Percentiles rank a stretch among this genome's conserved stretches.
These are phyloP conservation scores for Articulospora tetracladia DNA, from an alignment of 495 filamentous ascomycete species.

Conservation along the genomic window DNA sequence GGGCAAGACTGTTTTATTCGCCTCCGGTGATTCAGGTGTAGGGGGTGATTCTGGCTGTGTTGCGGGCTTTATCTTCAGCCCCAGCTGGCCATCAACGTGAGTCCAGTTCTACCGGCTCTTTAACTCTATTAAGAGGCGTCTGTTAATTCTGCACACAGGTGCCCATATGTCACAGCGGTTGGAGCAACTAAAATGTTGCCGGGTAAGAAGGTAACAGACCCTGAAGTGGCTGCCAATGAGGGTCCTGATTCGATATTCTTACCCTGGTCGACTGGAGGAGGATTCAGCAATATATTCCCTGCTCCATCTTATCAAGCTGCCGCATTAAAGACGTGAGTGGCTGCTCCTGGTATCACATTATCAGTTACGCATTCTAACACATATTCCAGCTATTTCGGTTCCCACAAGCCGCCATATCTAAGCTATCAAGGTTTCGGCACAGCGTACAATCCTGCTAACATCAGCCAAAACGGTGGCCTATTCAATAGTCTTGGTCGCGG, in stretches of 20 bases:
- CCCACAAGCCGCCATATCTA: conserved; percentile 4
- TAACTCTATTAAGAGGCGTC: not conserved
- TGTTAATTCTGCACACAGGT: not conserved
- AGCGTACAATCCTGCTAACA: not conserved
- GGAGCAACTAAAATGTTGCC: not conserved
- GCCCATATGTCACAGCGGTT: conserved; percentile 4
- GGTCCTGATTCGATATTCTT: not conserved
- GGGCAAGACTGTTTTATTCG: conserved; percentile 31
- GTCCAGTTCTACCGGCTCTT: not conserved
- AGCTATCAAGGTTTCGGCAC: conserved; percentile 12
- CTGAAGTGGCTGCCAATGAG: not conserved
- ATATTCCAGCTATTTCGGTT: conserved; percentile 2
- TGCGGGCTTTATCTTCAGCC: not conserved
- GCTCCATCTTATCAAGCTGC: not conserved
- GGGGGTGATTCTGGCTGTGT: conserved; percentile 13
- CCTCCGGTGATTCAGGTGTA: conserved; percentile 37
- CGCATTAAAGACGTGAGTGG: conserved; percentile 1
- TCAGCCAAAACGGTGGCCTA: conserved; percentile 20
- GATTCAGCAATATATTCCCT: conserved; percentile 4
- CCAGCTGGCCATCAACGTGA: conserved; percentile 3
- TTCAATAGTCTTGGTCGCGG: conserved; percentile 61
- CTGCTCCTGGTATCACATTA: not conserved
- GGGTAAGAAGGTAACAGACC: not conserved
- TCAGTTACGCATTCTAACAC: not conserved
- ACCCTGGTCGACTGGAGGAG: not conserved